phyloP scores from a whole-genome alignment of 2,329 filamentous ascomycete genomes.

The Amylocarpus encephaloides region DNA sequence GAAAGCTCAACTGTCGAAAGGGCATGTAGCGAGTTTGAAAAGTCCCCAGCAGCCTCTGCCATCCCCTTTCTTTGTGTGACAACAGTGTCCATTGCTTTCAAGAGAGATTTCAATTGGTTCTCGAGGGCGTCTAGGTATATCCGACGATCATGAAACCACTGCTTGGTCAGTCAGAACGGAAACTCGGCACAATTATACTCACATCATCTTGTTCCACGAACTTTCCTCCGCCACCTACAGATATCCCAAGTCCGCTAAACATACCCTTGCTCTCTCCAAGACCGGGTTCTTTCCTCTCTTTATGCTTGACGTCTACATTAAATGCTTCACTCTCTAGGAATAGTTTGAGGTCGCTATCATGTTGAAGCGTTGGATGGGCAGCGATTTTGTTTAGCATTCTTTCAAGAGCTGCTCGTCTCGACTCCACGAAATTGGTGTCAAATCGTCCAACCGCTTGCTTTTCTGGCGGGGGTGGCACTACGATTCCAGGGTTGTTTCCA shows the following conservation, averaged over 20 bases:
- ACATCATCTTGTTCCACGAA: constrained; percentile 98
- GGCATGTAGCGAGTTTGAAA: constrained; percentile 86
- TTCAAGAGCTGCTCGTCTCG: constrained; percentile 81
- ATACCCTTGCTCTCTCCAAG: constrained; percentile 89
- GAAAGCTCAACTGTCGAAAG: constrained; percentile 90
- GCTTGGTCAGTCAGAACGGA: constrained; percentile 20
- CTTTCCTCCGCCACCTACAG: constrained; percentile 70
- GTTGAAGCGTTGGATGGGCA: constrained; percentile 80
- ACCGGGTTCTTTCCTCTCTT: constrained; percentile 82
- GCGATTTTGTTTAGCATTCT: constrained; percentile 98
- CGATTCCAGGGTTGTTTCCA: constrained; percentile 87
- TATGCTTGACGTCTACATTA: constrained; percentile 95
- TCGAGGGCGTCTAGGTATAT: constrained; percentile 93
- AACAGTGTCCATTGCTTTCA: constrained; percentile 92
- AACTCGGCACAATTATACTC: constrained; percentile 32
- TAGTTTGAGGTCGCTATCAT: constrained; percentile 89
- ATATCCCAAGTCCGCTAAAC: constrained; percentile 76
- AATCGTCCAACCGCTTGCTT: constrained; percentile 97
- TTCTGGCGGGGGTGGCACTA: constrained; percentile 92
- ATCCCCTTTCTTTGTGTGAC: constrained; percentile 88
- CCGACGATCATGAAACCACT: constrained; percentile 97
- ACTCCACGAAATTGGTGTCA: constrained; percentile 94
- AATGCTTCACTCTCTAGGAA: constrained; percentile 96
- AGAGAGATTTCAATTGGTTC: constrained; percentile 78
- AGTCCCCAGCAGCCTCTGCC: constrained; percentile 87